Base-by-base conservation (phyloP, 495 filamentous ascomycete species). In the Platismatia glauca region DNA sequence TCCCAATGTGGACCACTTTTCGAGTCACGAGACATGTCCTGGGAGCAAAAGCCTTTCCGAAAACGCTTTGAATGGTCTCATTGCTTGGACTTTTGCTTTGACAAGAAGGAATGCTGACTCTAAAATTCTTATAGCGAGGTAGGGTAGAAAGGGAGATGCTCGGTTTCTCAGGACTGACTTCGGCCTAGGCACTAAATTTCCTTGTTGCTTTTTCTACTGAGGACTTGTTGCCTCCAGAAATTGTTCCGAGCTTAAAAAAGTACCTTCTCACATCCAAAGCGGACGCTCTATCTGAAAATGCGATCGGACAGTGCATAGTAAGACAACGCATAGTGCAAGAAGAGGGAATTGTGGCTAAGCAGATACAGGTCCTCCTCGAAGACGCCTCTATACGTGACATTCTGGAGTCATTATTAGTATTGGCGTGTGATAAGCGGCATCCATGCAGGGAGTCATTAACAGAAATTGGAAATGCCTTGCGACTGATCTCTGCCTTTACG, bases 131-230 rank as follows among this genome's bases (percentile, higher is more conserved):
- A n/a, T n/a, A n/a, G n/a, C 22, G 71, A 75, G 74, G 81, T 63
- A 58, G 0, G 0, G 41, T 50, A 18, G 7, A 31, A n/a, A 48
- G 22, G 18, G 2, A 6, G n/a, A 6, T 31, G 24, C 46, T 22
- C 27, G 20, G 3, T 24, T 27, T 50, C 27, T 22, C 20, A 33
- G 2, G 7, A 22, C 61, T 24, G 7, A 38, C 0, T 18, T 62
- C 33, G 35, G 31, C 22, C 29, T 31, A 80, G 78, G 78, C 75
- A 9, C 34, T 75, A n/a, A 66, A 69, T 5, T 76, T 78, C 55
- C 57, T 81, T 39, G 63, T 71, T 9, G 29, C 44, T 12, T 37
- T 69, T 31, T 50, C 59, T 4, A 52, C 57, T 38, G 61, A 22
- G 20, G 33, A 58, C 11, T 38, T 13, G 16, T 41, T 64, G 15